phyloP scores from a whole-genome alignment of 495 filamentous ascomycete genomes.

The Penicillium fimorum region DNA sequence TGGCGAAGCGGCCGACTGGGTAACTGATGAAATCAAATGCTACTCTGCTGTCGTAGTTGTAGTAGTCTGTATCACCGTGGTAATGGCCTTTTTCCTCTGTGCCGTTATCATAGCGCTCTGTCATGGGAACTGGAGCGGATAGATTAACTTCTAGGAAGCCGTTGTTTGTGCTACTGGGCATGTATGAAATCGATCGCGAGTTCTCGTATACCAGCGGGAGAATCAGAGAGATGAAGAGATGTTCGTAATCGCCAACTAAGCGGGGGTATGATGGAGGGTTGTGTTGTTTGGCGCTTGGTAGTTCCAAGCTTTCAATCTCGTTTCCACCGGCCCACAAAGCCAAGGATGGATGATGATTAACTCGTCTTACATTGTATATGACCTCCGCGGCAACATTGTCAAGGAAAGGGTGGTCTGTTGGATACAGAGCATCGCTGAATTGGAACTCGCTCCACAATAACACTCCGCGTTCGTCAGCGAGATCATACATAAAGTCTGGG shows the following conservation, averaged over 20 bases:
- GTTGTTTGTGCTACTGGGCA: conserved; percentile 64
- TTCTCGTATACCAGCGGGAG: conserved; percentile 63
- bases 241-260: conserved; percentile 58
- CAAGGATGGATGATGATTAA: conserved; percentile 68
- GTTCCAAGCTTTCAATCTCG: conserved; percentile 59
- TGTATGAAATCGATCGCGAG: conserved; percentile 64
- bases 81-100: conserved; percentile 47
- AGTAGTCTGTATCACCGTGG: conserved; percentile 69
- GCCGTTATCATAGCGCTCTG: conserved; percentile 59
- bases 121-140: conserved; percentile 55
- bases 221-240: conserved; percentile 60
- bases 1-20: conserved; percentile 62
- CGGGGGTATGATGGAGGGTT: conserved; percentile 47
- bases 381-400: conserved; percentile 59
- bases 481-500: conserved; percentile 67
- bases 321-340: conserved; percentile 68
- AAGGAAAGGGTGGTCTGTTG: conserved; percentile 53
- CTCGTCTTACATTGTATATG: conserved; percentile 59
- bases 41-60: conserved; percentile 58
- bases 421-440: conserved; percentile 65
- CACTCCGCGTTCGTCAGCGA: conserved; percentile 64
- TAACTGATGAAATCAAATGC: conserved; percentile 58
- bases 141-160: conserved; percentile 60
- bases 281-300: conserved; percentile 41
- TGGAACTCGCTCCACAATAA: conserved; percentile 69